Evolutionary conservation across 179 eudicot species (phyloP), one percentile per base, ranked within the genome.

Genomic region (Monotropa hypopitys): DNA sequence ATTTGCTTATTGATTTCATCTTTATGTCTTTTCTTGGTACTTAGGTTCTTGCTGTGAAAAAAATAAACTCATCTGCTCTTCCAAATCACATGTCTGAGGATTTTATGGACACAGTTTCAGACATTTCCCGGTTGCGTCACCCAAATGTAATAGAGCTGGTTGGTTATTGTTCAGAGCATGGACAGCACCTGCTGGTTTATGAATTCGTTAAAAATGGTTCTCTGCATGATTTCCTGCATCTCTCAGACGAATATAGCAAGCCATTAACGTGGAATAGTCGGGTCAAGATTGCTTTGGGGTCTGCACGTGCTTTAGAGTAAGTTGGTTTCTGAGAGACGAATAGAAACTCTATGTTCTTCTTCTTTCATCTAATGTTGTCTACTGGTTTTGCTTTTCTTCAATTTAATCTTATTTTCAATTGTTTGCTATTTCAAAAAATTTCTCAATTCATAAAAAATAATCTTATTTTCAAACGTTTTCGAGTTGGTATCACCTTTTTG

Each of bases 231-330:
- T 90, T 89, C 84, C 78, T 96, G 82, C 91, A 96, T 83, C 87
- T 93, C 53, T 86, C 90, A 32, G 99, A 96, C 80, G 99, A 95
- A 81, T 81, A 43, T 76, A 91, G 83, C 84, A 89, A 91, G 86
- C 97, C 98, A 53, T 74, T 96, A 77, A 87, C 94, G 42, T 96
- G 99, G 99, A 96, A 91, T 71, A 86, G 73, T 77, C 99, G 99
- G 80, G 96, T 96, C 80, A 90, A 91, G 88, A 91, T 96, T 87
- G 98, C 99, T 78, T 80, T 96, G 79, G 99, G 99, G 43, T 88
- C 94, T 77, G 98, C 99, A 82, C 93, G 98, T 79, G 98, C 98
- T 74, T 85, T 96, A 63, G 99, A 96, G 99, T 96, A 88, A 91
- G 98, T 86, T 67, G 21, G 59, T 38, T 46, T 21, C 38, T 7